phyloP scores from a whole-genome alignment of 1,139 yeast species.

The Yamadazyma sp. region DNA sequence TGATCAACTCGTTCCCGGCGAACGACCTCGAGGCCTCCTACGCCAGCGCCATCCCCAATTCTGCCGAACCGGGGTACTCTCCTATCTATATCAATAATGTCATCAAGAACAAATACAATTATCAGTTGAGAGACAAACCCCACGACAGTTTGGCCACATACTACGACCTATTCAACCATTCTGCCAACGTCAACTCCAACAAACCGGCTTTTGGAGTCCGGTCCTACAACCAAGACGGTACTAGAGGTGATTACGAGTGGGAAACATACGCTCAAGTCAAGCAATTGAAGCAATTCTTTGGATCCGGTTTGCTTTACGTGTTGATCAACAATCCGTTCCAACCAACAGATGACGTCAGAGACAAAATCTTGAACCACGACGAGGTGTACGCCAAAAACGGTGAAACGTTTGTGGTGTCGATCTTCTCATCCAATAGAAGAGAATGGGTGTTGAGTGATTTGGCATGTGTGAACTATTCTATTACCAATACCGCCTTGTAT shows the following conservation, averaged over 20 bases:
- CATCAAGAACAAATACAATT: slow-evolving; percentile 20
- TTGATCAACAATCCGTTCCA: slow-evolving; percentile 44
- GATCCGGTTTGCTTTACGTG: slow-evolving; percentile 63
- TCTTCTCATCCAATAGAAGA: slow-evolving; percentile 35
- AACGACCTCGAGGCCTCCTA: slow-evolving; percentile 9
- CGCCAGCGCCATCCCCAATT: slow-evolving; percentile 42
- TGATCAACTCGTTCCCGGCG: slow-evolving; percentile 5
- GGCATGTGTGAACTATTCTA: slow-evolving; percentile 35
- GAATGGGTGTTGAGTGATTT: slow-evolving; percentile 43
- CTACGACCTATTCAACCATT: slow-evolving; percentile 46
- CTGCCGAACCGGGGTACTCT: slow-evolving; percentile 51
- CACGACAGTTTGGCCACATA: slow-evolving; percentile 55
- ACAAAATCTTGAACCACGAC: slow-evolving; percentile 24
- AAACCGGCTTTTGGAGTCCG: slow-evolving; percentile 55
- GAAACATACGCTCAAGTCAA: slow-evolving; percentile 44
- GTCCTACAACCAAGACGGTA: slow-evolving; percentile 31
- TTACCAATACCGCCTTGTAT: slow-evolving; percentile 40
- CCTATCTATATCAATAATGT: slow-evolving; percentile 50
- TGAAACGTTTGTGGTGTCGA: slow-evolving; percentile 32
- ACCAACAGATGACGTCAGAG: slow-evolving; percentile 24
- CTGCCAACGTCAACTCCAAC: slow-evolving; percentile 36
- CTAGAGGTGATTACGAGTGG: slow-evolving; percentile 48
- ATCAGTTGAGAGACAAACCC: slow-evolving; percentile 38
- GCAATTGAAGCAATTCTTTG: slow-evolving; percentile 49
- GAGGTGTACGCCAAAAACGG: slow-evolving; percentile 22